phyloP scores from a whole-genome alignment of 208 protist species.

The Leishmania amazonensis region DNA sequence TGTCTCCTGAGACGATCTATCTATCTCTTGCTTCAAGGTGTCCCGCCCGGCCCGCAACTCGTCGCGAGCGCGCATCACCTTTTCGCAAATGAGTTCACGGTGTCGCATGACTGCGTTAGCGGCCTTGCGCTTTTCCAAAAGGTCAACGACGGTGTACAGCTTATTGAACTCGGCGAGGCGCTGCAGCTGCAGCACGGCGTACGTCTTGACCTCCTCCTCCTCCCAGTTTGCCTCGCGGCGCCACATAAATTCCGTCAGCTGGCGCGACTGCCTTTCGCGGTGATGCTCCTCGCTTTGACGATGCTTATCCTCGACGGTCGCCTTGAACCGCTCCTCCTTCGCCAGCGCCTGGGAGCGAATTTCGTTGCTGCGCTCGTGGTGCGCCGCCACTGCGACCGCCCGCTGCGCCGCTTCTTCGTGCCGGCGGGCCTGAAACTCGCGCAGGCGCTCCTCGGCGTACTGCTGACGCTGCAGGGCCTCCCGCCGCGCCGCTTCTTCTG shows the following conservation, averaged over 20 bases:
- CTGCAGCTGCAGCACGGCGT: slow-evolving; percentile 60
- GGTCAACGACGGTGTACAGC: slow-evolving; percentile 57
- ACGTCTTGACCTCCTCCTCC: slow-evolving; percentile 57
- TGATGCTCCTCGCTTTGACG: slow-evolving; percentile 42
- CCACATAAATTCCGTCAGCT: slow-evolving; percentile 36
- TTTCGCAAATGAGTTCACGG: slow-evolving; percentile 45
- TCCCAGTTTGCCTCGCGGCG: slow-evolving; percentile 64
- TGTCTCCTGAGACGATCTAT: slow-evolving; percentile 3
- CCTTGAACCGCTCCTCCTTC: slow-evolving; percentile 40
- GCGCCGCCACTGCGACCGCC: slow-evolving; percentile 38
- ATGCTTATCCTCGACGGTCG: slow-evolving; percentile 31
- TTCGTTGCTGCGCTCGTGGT: slow-evolving; percentile 42
- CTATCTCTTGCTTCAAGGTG: slow-evolving; percentile 23
- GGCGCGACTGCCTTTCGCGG: slow-evolving; percentile 35
- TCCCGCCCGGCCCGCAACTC: slow-evolving; percentile 41
- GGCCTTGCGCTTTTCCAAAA: slow-evolving; percentile 65
- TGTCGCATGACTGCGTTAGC: slow-evolving; percentile 54
- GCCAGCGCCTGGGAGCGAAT: slow-evolving; percentile 33
- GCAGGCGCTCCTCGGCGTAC: slow-evolving; percentile 56
- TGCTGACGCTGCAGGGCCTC: slow-evolving; percentile 56
- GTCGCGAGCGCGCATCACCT: slow-evolving; percentile 51
- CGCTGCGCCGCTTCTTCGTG: slow-evolving; percentile 43
- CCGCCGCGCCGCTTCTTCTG: slow-evolving; percentile 49
- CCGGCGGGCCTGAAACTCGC: slow-evolving; percentile 41
- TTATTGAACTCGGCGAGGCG: slow-evolving; percentile 78